Base-by-base conservation (phyloP, 768 basidiomycete species). In the Suillus spraguei region DNA sequence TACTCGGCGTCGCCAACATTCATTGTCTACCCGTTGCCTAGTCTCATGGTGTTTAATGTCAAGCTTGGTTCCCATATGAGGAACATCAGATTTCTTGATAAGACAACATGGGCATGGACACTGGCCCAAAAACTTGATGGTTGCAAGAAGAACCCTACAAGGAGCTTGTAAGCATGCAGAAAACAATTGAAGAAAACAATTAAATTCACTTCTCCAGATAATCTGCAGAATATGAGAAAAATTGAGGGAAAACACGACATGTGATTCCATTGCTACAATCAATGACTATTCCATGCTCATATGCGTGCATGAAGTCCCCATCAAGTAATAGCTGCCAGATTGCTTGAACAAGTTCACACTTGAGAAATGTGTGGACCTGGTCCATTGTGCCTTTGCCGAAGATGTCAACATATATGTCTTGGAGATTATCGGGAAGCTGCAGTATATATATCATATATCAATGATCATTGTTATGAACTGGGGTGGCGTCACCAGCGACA, bases 211-310 rank as follows among this genome's bases (percentile, higher is more conserved):
- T 61, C 28, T 72, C 71, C 3, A 67, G 71, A 50, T 71, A 72
- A 62, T 71, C 71, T 13, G 66, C 71, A 2, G 67, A 65, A 36
- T 71, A 72, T 10, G 68, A 66, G 9, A 71, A 71, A 38, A 71
- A 63, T 1, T 64, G 60, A 24, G 70, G 70, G 28, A 65, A 71
- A 17, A 71, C 38, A 2, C 55, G 60, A 8, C 66, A 59, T 33
- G 32, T 44, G 24, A 70, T 56, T 17, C 65, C 65, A 60, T 71
- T 70, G 2, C 46, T 35, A 50, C 70, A 72, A 4, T 1, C 0
- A 41, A 69, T 62, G 0, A 70, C 69, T 5, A 70, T 66, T 17
- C 71, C 71, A 62, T 71, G 66, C 32, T 58, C 20, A 28, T 70
- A 72, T 1, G 67, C 66, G 8, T 66, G 42, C n/a, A 67, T 28